Percentiles rank a stretch among this genome's conserved stretches.
phyloP scores from a whole-genome alignment of 345 rosid genomes.

The Linum tenue region DNA sequence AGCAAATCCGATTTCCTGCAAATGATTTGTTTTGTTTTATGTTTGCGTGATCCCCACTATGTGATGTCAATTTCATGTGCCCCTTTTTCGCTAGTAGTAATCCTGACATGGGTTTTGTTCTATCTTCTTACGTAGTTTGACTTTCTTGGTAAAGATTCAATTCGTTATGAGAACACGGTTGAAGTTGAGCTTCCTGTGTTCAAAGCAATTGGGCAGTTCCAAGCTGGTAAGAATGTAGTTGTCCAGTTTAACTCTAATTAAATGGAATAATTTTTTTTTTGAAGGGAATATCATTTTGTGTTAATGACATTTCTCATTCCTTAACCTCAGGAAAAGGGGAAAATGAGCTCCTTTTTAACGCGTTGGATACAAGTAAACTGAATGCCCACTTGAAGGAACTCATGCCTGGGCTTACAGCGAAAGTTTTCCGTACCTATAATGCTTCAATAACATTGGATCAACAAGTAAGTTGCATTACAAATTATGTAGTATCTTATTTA shows the following conservation, averaged over 20 bases:
- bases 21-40: not conserved
- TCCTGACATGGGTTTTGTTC: not conserved
- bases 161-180: conserved; percentile 84
- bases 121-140: conserved; percentile 58
- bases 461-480: conserved; percentile 42
- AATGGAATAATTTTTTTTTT: no score
- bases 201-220: conserved; percentile 89
- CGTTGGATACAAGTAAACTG: conserved; percentile 81
- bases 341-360: conserved; percentile 72
- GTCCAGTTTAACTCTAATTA: not conserved
- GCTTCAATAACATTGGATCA: conserved; percentile 89
- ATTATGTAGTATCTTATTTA: not conserved
- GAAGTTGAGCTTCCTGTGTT: conserved; percentile 87
- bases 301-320: conserved; percentile 8
- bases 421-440: conserved; percentile 98
- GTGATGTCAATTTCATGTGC: not conserved
- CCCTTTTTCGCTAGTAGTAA: not conserved
- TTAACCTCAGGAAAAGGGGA: conserved; percentile 49
- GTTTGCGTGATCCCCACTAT: not conserved
- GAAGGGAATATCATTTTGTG: not conserved
- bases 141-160: conserved; percentile 99
- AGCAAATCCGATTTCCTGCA: not conserved
- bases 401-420: conserved; percentile 99
- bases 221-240: conserved; percentile 42
- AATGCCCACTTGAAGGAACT: conserved; percentile 96